Evolutionary conservation across 768 basidiomycete genomes (phyloP), one percentile per base, ranked within the genome.

Genomic region (Candolleomyces eurysporus): DNA sequence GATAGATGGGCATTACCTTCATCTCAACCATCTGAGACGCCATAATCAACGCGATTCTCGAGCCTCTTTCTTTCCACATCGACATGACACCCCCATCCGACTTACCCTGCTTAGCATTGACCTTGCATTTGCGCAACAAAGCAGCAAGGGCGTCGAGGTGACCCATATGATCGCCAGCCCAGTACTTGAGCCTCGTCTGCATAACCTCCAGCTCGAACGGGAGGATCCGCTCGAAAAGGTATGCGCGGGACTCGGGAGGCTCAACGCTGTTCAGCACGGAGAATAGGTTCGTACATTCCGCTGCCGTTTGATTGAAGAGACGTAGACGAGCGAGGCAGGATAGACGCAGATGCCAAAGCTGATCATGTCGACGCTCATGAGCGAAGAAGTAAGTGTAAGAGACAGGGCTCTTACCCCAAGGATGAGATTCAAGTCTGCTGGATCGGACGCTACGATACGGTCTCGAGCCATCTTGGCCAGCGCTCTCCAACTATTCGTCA

Each of bases 401-500:
- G 8, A 50, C 19, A 17, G 16, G 9, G 16, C 48, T 73, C 89
- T 78, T 72, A 91, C 91, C 50, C 83, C 85, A 32, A 94, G 78
- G 60, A 93, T 82, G 61, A 82, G 78, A 9, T 70, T 69, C 51
- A 92, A 64, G 59, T 92, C 88, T 64, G 86, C 85, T 0, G 92
- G 90, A 64, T 89, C 81, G 54, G 89, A 78, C 17, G 80, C 78
- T 21, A 93, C 85, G 58, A 94, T 83, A 36, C 86, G 79, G 71
- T 94, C 92, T 68, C 89, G 82, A 39, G 92, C 91, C 89, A 92
- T 91, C 64, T 78, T 82, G n/a, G 92, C 92, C 58, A 94, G 68
- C 1, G 92, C 85, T 57, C 92, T 81, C 92, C 92, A 94, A 69
- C 88, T 91, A 67, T 94, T 94, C 45, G 89, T 86, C 88, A 92